These are phyloP conservation scores for Fraxinus paxiana DNA, from an alignment of 305 asterid genomes.

Conservation along the genomic window DNA sequence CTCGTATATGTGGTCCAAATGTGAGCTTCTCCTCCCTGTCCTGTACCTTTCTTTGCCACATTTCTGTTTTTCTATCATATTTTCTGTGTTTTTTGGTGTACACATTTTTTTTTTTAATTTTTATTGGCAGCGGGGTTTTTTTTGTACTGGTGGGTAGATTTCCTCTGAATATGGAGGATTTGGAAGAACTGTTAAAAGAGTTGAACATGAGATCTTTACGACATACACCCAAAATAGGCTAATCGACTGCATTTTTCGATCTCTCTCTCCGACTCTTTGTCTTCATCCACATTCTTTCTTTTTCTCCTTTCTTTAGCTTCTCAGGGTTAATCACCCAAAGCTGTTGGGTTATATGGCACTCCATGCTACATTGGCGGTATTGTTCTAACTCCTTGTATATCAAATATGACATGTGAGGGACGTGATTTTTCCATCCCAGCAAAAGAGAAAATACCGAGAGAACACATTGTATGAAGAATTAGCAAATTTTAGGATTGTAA, in stretches of 20 bases:
- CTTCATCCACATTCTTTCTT: not conserved
- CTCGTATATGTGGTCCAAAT: constrained; percentile 96
- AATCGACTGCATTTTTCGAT: not conserved
- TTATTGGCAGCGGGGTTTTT: not conserved
- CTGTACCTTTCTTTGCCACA: constrained; percentile 14
- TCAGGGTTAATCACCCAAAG: not conserved
- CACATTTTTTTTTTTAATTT: not conserved
- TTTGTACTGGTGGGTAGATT: not conserved
- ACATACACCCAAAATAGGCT: not conserved
- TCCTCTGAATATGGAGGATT: not conserved
- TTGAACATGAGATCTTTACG: not conserved
- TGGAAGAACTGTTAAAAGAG: not conserved
- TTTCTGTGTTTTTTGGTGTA: constrained; percentile 12
- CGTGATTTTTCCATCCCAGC: not conserved
- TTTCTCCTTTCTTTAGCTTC: constrained; percentile 16
- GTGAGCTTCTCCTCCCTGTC: constrained; percentile 51
- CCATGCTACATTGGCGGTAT: not conserved
- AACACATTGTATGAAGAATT: not conserved
- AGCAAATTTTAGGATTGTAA: not conserved
- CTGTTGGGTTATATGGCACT: not conserved
- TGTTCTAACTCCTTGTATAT: not conserved
- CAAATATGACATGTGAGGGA: not conserved
- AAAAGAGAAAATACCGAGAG: not conserved
- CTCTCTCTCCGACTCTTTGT: not conserved
- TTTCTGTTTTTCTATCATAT: constrained; percentile 13